Base-by-base conservation (phyloP, 2,329 filamentous ascomycete genomes). In the Ceratocystis alfenasii region DNA sequence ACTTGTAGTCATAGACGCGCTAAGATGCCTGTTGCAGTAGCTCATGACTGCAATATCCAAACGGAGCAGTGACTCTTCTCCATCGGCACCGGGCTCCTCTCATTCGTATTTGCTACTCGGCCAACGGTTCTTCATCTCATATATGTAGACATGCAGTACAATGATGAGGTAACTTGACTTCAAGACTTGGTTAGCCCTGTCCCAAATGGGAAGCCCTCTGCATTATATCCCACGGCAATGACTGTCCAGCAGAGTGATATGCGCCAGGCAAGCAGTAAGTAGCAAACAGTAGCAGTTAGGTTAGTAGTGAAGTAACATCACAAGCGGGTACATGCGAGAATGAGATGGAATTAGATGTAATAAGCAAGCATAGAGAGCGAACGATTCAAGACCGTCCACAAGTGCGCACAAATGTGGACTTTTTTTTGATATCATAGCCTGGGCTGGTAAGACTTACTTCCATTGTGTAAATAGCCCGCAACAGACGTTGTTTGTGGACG, bases 381-480 rank as follows among this genome's bases (percentile, higher is more conserved):
- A 59, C 15, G 55, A 30, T 59, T 59, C 17, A 33, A 5, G 15
- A 17, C 17, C 6, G 55, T 8, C 3, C 15, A 8, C 25, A 36
- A n/a, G n/a, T 59, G 30, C 33, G 55, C 25, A 59, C 30, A 20
- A 36, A 15, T n/a, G 30, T 59, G 55, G 15, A 59, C 15, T 36
- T 28, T 30, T 57, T 30, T 25, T 25, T 8, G 48, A 22, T 28
- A 25, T 25, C 48, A 7, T 53, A 25, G 22, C 20, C 17, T 6
- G 30, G 17, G 55, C 55, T 17, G 55, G 22, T 20, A 59, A 41
- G 28, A 59, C 55, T 33, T 59, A 59, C 55, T 30, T 59, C 55
- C 55, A 59, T 59, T 30, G 55, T 33, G 55, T n/a, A 36, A 12
- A 59, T 28, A 28, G 22, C 48, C 8, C 25, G 48, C 12, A 28